These are phyloP conservation scores for Umbelopsis sp. DNA, from an alignment of 371 early-diverging fungal species.

Conservation along the genomic window DNA sequence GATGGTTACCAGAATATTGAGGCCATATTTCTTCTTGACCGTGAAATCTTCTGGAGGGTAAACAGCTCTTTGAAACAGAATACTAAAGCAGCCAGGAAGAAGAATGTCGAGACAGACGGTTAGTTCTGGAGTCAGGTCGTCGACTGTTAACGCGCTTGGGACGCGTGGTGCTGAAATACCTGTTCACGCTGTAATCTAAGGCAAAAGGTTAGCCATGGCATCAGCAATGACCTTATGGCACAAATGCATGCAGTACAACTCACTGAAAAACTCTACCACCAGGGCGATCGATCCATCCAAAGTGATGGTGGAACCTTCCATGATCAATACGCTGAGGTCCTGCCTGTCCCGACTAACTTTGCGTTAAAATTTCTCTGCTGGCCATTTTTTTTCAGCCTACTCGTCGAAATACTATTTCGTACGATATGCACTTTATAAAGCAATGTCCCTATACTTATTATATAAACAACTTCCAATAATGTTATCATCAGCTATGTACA, in stretches of 20 bases:
- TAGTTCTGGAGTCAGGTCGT: too few relatives aligned
- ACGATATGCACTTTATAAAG: too few relatives aligned
- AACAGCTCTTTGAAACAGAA: conserved; percentile 88
- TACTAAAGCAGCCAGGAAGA: conserved; percentile 42
- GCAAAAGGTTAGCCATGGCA: background rate
- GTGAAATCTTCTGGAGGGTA: conserved; percentile 90
- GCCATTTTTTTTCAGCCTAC: background rate
- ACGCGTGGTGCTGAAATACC: background rate
- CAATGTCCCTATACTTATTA: too few relatives aligned
- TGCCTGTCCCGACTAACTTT: background rate
- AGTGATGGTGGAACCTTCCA: conserved; percentile 15
- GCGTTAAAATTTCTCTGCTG: background rate
- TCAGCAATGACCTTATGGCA: too few relatives aligned
- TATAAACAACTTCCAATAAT: too few relatives aligned
- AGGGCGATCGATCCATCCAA: conserved; percentile 8
- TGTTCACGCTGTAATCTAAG: conserved; percentile 9
- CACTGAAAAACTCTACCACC: conserved; percentile 11
- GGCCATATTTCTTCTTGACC: conserved; percentile 78
- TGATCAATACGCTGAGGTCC: background rate
- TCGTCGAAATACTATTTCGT: background rate
- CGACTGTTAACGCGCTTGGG: background rate
- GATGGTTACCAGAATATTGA: conserved; percentile 74
- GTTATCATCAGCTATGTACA: too few relatives aligned
- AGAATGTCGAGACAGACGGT: background rate
- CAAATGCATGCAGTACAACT: background rate